Evolutionary conservation across 2,329 filamentous ascomycete genomes (phyloP).

Genomic region (Neopestalotiopsis clavispora): DNA sequence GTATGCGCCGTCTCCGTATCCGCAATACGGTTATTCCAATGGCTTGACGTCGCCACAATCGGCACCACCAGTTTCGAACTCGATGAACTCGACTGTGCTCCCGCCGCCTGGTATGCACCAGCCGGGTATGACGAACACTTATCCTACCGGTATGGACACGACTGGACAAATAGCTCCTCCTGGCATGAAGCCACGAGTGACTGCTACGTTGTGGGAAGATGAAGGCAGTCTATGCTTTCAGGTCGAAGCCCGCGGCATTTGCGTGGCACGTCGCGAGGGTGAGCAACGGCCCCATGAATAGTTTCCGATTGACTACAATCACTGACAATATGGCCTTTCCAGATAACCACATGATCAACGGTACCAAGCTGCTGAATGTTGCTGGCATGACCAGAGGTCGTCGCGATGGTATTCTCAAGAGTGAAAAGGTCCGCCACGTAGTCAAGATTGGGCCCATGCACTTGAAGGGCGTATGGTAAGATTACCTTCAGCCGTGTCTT

Average conservation of each 20-base stretch:
- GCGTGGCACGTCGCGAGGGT: slow-evolving; percentile 87
- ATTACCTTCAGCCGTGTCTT: slow-evolving; percentile 24
- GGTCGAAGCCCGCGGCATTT: slow-evolving; percentile 94
- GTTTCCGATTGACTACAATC: not conserved
- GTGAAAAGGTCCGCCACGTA: slow-evolving; percentile 94
- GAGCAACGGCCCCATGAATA: slow-evolving; percentile 30
- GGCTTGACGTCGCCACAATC: slow-evolving; percentile 82
- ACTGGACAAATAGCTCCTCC: slow-evolving; percentile 92
- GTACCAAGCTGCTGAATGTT: slow-evolving; percentile 94
- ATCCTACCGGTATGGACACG: slow-evolving; percentile 64
- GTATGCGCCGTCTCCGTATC: slow-evolving; percentile 70
- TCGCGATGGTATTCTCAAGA: slow-evolving; percentile 95
- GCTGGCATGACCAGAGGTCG: slow-evolving; percentile 97
- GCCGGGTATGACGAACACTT: slow-evolving; percentile 59
- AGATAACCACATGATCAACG: slow-evolving; percentile 92
- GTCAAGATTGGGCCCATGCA: slow-evolving; percentile 99
- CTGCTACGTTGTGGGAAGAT: slow-evolving; percentile 96
- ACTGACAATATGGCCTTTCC: not conserved
- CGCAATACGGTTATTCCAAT: slow-evolving; percentile 75
- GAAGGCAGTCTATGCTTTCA: slow-evolving; percentile 98
- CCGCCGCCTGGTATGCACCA: slow-evolving; percentile 68
- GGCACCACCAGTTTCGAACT: slow-evolving; percentile 70
- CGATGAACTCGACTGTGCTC: slow-evolving; percentile 72
- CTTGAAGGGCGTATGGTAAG: slow-evolving; percentile 94
- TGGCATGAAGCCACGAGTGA: slow-evolving; percentile 95